Evolutionary conservation across 768 basidiomycete species (phyloP).

Genomic region (Xerocomellus chrysenteron): DNA sequence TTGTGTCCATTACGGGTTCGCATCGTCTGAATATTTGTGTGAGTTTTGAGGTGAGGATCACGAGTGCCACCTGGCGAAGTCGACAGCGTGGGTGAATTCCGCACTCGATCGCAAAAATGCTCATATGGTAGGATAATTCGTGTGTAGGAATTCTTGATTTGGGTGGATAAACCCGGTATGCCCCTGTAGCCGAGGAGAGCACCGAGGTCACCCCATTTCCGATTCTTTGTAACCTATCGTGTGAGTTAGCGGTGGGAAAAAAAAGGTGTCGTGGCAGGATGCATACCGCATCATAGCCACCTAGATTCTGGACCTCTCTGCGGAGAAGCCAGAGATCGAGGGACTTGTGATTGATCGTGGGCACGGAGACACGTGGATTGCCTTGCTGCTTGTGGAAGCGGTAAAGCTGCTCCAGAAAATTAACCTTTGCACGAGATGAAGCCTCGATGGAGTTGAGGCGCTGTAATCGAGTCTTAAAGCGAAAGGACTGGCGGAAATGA

Average conservation of each 20-base stretch:
- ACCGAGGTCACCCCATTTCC: slow-evolving; percentile 88
- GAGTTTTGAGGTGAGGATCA: slow-evolving; percentile 54
- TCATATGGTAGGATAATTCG: slow-evolving; percentile 97
- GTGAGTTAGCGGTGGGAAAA: slow-evolving; percentile 27
- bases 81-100: slow-evolving; percentile 56
- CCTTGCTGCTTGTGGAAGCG: slow-evolving; percentile 96
- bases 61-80: slow-evolving; percentile 39
- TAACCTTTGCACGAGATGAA: slow-evolving; percentile 92
- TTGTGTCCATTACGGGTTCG: slow-evolving; percentile 39
- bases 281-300: slow-evolving; percentile 84
- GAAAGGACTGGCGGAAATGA: slow-evolving; percentile 59
- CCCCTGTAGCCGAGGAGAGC: slow-evolving; percentile 80
- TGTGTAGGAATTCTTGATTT: slow-evolving; percentile 87
- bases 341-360: slow-evolving; percentile 89
- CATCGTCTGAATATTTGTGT: slow-evolving; percentile 45
- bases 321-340: slow-evolving; percentile 92
- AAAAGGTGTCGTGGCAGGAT: slow-evolving; percentile 12
- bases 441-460: slow-evolving; percentile 97
- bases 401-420: slow-evolving; percentile 95
- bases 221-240: slow-evolving; percentile 71
- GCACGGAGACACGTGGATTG: slow-evolving; percentile 85
- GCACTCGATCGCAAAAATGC: slow-evolving; percentile 76
- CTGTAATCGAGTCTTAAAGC: slow-evolving; percentile 94
- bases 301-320: slow-evolving; percentile 86
- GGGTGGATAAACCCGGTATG: slow-evolving; percentile 77